Evolutionary conservation across 2,329 filamentous ascomycete genomes (phyloP), one percentile per base, ranked within the genome.

Genomic region (Ophiostoma populinum): DNA sequence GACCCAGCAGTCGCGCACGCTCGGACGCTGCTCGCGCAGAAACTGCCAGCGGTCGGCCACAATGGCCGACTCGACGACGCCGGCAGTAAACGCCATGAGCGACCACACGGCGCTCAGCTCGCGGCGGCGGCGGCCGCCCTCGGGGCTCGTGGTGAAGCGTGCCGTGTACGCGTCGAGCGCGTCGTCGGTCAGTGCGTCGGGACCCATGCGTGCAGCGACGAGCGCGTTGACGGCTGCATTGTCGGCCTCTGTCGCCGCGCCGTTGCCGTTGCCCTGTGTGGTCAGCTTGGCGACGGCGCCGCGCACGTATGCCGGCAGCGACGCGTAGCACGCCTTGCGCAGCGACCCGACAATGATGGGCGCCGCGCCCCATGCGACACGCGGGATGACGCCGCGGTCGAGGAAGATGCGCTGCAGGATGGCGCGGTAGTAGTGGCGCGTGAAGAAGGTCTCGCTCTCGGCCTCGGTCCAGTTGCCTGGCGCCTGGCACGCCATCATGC

Each of bases 401-500:
- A 94, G 65, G 42, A 95, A 85, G n/a, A 98, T 77, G 40, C 79
- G 79, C 54, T 98, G 90, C 16, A 95, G 62, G 0, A 95, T 63
- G 0, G 90, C 82, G 29, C 90, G 80, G 60, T 79, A 98, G 55
- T 90, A 93, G 54, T 98, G 90, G 0, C 87, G 70, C 0, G 75
- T 82, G 60, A 98, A 95, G 58, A 95, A 98, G 7, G 63, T 65
- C 34, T 85, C 78, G 51, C 81, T 92, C 41, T 93, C 86, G 19
- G 66, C 61, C 17, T 64, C 61, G 2, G 79, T 80, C 90, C 90
- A 98, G 58, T 98, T 98, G 40, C 75, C 66, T 2, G 90, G 86
- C 7, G 90, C 90, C 58, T 98, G 90, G 33, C 92, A 86, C 3
- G 87, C 87, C 87, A 95, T 94, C 79, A 93, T 93, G 29, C 90